These are phyloP conservation scores for Nakazawaea anatomiae DNA, from an alignment of 805 yeast species.

Conservation along the genomic window DNA sequence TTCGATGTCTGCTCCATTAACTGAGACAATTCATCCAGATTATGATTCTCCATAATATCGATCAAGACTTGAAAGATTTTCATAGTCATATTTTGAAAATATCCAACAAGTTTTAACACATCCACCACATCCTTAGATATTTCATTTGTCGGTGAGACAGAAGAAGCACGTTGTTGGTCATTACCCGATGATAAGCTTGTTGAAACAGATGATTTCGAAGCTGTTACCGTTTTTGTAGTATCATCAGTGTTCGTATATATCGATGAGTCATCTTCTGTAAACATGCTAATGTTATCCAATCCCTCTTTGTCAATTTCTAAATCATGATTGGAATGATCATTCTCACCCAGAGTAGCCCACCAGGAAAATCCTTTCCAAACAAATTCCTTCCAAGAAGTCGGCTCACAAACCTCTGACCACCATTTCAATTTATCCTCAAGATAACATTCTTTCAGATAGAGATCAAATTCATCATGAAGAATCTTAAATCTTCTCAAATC, in stretches of 20 bases:
- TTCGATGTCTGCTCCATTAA: slow-evolving; percentile 6
- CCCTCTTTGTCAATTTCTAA: slow-evolving; percentile 26
- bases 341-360: slow-evolving; percentile 87
- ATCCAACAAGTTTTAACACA: slow-evolving; percentile 34
- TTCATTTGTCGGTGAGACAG: slow-evolving; percentile 8
- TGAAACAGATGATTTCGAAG: neutral
- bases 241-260: neutral
- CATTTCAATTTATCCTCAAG: slow-evolving; percentile 22
- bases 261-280: slow-evolving; percentile 7
- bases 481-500: slow-evolving; percentile 30
- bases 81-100: slow-evolving; percentile 44
- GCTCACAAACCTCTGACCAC: slow-evolving; percentile 41
- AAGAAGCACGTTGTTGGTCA: neutral
- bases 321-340: slow-evolving; percentile 32
- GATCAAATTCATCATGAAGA: slow-evolving; percentile 17
- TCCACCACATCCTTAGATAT: slow-evolving; percentile 20
- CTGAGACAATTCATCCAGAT: slow-evolving; percentile 10
- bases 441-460: slow-evolving; percentile 9
- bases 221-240: neutral
- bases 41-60: slow-evolving; percentile 29
- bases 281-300: slow-evolving; percentile 5
- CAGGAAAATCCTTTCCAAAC: slow-evolving; percentile 70
- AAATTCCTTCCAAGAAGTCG: slow-evolving; percentile 49
- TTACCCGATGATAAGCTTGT: neutral
- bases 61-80: slow-evolving; percentile 33